These are phyloP conservation scores for Paecilomyces niveus DNA, from an alignment of 2,329 filamentous ascomycete genomes.

Conservation along the genomic window DNA sequence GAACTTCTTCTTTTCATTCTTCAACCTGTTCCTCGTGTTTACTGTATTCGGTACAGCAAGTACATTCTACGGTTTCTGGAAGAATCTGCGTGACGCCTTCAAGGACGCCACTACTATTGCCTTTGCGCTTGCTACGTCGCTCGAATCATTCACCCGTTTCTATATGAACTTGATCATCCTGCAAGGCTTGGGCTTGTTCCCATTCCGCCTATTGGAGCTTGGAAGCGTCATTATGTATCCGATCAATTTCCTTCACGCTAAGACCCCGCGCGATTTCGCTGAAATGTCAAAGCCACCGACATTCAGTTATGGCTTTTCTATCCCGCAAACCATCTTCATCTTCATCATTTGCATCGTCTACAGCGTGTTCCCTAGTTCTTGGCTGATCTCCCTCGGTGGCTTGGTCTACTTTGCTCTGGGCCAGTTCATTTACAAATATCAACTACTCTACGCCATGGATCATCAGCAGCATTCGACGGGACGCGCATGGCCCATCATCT, in stretches of 20 bases:
- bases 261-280: constrained; percentile 82
- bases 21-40: constrained; percentile 96
- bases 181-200: constrained; percentile 87
- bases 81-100: constrained; percentile 62
- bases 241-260: constrained; percentile 67
- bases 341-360: constrained; percentile 96
- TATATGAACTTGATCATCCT: constrained; percentile 93
- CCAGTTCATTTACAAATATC: constrained; percentile 92
- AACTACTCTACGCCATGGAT: constrained; percentile 96
- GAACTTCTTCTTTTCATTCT: constrained; percentile 99
- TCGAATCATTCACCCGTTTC: constrained; percentile 70
- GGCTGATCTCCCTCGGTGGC: constrained; percentile 70
- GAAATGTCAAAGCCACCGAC: constrained; percentile 73
- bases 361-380: constrained; percentile 74
- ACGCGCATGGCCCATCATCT: constrained; percentile 93
- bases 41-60: constrained; percentile 77
- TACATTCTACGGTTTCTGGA: constrained; percentile 60
- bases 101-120: constrained; percentile 75
- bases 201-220: constrained; percentile 84
- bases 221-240: constrained; percentile 80
- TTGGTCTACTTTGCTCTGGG: constrained; percentile 61
- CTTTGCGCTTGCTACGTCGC: constrained; percentile 63
- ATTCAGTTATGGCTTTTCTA: constrained; percentile 94
- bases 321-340: constrained; percentile 84
- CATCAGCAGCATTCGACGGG: constrained; percentile 88